phyloP scores from a whole-genome alignment of 768 basidiomycete species.

The Lactarius indigo region DNA sequence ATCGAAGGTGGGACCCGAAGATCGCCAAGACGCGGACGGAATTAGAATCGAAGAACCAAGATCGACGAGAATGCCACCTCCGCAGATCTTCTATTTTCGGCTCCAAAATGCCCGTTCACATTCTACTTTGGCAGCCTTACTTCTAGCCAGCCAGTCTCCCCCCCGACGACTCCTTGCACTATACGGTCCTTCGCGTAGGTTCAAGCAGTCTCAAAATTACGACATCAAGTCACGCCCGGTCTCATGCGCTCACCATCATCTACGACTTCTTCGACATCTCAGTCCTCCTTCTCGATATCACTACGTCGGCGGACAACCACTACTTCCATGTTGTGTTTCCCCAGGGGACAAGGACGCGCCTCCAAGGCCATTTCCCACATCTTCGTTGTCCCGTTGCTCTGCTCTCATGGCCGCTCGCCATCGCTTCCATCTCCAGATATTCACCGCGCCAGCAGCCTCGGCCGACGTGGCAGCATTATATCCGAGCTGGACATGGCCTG shows the following conservation, averaged over 20 bases:
- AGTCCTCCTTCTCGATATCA: not conserved
- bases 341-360: not conserved
- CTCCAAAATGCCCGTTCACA: not conserved
- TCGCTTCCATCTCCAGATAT: no score
- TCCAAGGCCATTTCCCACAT: constrained; percentile 7
- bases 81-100: not conserved
- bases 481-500: no score
- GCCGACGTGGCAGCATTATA: no score
- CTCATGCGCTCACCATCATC: constrained; percentile 12
- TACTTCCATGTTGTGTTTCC: not conserved
- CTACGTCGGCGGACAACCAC: not conserved
- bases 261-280: constrained; percentile 14
- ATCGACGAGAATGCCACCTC: not conserved
- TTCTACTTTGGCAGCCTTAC: not conserved
- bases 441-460: no score
- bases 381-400: not conserved
- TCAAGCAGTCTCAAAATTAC: not conserved
- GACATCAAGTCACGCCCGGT: not conserved
- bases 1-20: not conserved
- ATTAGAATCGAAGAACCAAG: not conserved
- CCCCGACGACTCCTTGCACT: not conserved
- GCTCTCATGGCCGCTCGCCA: no score
- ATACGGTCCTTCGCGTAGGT: constrained; percentile 1
- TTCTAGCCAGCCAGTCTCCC: not conserved
- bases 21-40: not conserved